Conservation (phyloP, 2,329 filamentous ascomycete genomes). For the Cladophialophora psammophila region DNA sequence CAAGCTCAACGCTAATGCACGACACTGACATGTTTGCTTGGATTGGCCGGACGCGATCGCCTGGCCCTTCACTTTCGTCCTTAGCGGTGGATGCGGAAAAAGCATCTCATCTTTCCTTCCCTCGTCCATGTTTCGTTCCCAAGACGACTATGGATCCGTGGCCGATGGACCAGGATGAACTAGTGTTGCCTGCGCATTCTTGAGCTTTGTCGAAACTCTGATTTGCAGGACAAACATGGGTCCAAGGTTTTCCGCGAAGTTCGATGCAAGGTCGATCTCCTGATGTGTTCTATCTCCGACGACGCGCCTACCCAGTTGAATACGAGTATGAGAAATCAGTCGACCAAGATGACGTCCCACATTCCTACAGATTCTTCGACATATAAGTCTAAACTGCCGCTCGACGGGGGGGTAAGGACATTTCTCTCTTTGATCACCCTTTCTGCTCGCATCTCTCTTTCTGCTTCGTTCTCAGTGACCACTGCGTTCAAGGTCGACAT, state of each 20-base stretch:
- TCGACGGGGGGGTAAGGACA: neutral
- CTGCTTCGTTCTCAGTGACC: neutral
- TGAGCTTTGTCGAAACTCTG: neutral
- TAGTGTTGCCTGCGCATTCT: neutral
- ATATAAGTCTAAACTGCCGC: neutral
- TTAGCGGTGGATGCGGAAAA: too few relatives aligned
- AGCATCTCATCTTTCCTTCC: neutral
- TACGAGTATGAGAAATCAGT: neutral
- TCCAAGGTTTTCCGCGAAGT: neutral
- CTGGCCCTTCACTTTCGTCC: too few relatives aligned
- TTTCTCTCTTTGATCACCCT: neutral
- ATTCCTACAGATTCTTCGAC: neutral
- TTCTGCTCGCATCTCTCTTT: neutral
- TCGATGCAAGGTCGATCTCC: neutral
- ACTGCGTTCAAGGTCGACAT: neutral
- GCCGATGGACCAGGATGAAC: neutral
- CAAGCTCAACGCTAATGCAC: slow-evolving; percentile 27
- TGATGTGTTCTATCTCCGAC: neutral
- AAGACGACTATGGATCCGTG: neutral
- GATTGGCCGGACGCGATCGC: slow-evolving; percentile 3
- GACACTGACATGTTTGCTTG: slow-evolving; percentile 15
- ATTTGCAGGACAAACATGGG: neutral
- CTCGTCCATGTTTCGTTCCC: neutral
- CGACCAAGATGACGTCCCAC: neutral
- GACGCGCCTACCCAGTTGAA: neutral